Base-by-base conservation (phyloP, 1,284 basidiomycete species). In the Tremellales sp. region DNA sequence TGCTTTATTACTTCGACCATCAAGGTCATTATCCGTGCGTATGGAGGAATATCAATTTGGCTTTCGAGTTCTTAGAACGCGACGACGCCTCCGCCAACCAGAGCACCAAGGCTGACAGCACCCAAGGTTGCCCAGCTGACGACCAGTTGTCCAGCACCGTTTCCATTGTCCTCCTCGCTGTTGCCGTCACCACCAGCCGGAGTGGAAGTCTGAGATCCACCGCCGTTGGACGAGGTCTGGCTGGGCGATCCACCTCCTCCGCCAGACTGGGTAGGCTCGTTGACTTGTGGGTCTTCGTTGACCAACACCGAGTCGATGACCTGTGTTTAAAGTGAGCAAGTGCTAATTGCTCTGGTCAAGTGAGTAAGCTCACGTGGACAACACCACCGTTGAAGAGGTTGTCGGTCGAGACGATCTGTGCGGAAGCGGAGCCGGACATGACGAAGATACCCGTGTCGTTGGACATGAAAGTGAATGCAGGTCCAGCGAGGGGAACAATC, bases 331-430 rank as follows among this genome's bases (percentile, higher is more conserved):
- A 6, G n/a, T 3, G 17, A 22, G 3, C 17, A 36, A 21, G 6
- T n/a, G 33, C 33, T 36, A 4, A 36, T 36, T 8, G 15, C 13
- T 17, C 5, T 7, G 19, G 33, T 11, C 22, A 33, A n/a, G 22
- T 7, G 31, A 23, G 7, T 8, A 35, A 17, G 19, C 56, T 51
- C 27, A 71, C 69, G 66, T 89, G 85, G 6, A 86, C 64, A 21
- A 89, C 86, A 51, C 87, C 87, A 59, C 87, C 87, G 24, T 77
- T 66, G 23, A 82, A 70, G 56, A 89, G 75, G 8, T 87, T 76
- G 65, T 89, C 85, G 21, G 81, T 73, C 46, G 77, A 75, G 23
- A 84, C 64, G 60, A 89, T 82, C 55, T 72, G 72, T 7, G 83
- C 84, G n/a, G 78, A 79, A 7, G 78, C 73, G 40, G 79, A 79